Evolutionary conservation across 2,329 filamentous ascomycete species (phyloP).

Genomic region (Phyllosticta citrichinensis): DNA sequence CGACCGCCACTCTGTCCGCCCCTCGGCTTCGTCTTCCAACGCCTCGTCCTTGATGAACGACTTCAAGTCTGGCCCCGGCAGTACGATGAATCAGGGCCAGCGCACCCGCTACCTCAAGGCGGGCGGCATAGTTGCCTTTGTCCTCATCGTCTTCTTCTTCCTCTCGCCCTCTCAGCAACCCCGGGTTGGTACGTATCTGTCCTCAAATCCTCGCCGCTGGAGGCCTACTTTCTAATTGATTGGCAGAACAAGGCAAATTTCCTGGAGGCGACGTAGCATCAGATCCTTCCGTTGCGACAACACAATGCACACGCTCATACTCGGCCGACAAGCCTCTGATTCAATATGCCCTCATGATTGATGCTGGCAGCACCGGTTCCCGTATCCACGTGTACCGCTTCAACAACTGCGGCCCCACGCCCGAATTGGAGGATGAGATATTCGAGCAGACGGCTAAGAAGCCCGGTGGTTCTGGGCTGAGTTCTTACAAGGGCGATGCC

Average conservation of each 20-base stretch:
- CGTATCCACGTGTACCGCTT: conserved; percentile 98
- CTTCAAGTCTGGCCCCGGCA: conserved; percentile 30
- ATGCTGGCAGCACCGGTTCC: conserved; percentile 94
- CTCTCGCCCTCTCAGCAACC: conserved; percentile 34
- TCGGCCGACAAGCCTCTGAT: conserved; percentile 86
- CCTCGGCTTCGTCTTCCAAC: conserved; percentile 20
- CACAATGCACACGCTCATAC: conserved; percentile 71
- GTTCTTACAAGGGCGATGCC: conserved; percentile 77
- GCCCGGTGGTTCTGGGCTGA: conserved; percentile 68
- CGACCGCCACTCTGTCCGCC: conserved; percentile 29
- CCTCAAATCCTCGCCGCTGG: not conserved
- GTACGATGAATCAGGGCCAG: conserved; percentile 50
- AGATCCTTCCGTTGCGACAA: conserved; percentile 54
- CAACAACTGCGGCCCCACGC: conserved; percentile 96
- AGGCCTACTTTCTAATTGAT: not conserved
- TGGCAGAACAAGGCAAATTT: conserved; percentile 11
- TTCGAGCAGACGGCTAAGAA: conserved; percentile 91
- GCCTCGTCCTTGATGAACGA: conserved; percentile 32
- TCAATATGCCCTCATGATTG: conserved; percentile 98
- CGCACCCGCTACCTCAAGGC: conserved; percentile 52
- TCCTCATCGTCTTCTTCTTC: conserved; percentile 49
- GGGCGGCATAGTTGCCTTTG: conserved; percentile 47
- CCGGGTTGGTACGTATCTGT: not conserved
- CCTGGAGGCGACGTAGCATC: conserved; percentile 33
- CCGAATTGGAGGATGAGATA: conserved; percentile 82